Conservation (phyloP, 169 alveolate species). For the Cryptosporidium parvum region DNA sequence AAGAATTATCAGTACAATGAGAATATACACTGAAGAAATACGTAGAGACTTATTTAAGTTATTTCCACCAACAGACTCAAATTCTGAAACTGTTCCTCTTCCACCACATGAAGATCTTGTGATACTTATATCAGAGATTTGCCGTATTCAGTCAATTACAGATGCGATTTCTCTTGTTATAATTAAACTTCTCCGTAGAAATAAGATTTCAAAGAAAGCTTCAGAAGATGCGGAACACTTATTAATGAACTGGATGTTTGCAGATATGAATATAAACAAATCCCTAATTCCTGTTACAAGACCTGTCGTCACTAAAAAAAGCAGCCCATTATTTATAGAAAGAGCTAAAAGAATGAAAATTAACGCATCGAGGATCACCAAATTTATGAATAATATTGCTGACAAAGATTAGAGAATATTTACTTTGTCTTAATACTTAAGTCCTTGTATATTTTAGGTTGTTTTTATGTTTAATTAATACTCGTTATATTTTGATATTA, state of each 20-base stretch:
- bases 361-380: conserved; percentile 20
- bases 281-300: conserved; percentile 39
- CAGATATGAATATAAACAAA: conserved; percentile 36
- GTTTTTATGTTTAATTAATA: background rate
- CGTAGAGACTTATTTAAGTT: conserved; percentile 34
- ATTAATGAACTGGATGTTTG: conserved; percentile 62
- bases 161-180: conserved; percentile 61
- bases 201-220: conserved; percentile 6
- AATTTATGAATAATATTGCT: conserved; percentile 23
- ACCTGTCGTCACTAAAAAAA: conserved; percentile 49
- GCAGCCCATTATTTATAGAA: conserved; percentile 51
- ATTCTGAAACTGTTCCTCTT: background rate
- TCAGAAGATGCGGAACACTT: conserved; percentile 67
- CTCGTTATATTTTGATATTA: background rate
- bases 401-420: conserved; percentile 20
- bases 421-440: background rate
- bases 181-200: conserved; percentile 39
- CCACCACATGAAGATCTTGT: conserved; percentile 35
- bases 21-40: conserved; percentile 61
- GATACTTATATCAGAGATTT: conserved; percentile 23
- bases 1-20: conserved; percentile 26
- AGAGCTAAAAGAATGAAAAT: conserved; percentile 36
- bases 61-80: background rate
- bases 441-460: background rate
- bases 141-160: conserved; percentile 65